Evolutionary conservation across 768 basidiomycete genomes (phyloP), one percentile per base, ranked within the genome.

Genomic region (Rubroboletus satanas): DNA sequence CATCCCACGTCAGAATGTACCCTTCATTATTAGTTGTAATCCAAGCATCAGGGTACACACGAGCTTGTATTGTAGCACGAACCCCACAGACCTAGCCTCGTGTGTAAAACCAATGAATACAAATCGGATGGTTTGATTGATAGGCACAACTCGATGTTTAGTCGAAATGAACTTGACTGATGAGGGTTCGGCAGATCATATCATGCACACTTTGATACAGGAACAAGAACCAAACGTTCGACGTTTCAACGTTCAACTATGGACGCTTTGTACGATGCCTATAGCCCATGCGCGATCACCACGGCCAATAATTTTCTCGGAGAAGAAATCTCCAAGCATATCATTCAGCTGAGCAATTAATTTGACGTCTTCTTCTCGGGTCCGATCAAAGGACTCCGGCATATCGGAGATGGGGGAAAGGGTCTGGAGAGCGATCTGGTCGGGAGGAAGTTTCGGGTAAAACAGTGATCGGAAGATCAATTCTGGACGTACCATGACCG

Each of bases 201-300:
- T 17, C 26, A 44, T 17, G 44, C 10, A 15, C 23, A 23, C 18
- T n/a, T 23, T 35, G 37, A 41, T 41, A 37, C 18, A 10, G 8
- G 26, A 18, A 2, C 15, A 26, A 26, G 26, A 26, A 26, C 26
- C 3, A 26, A 26, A 26, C 3, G 5, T 26, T 3, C 26, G 26
- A 26, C 26, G 26, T 26, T 26, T 9, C 17, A 38, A 42, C 41
- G 17, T 39, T 60, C 58, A 63, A 41, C 58, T 58, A 45, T 60
- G 58, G 23, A 71, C 48, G 23, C 67, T 71, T 31, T 66, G 65
- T 12, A 87, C 65, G 23, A 89, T 76, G 26, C 82, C 80, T 57
- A 76, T 67, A 6, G 85, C 84, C 89, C 89, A 90, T 4, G 72
- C 73, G 10, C 79, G 77, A 66, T 91, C 89, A 32, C 73, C 75